phyloP scores from a whole-genome alignment of 2,329 filamentous ascomycete species.

The Fusarium sp. region DNA sequence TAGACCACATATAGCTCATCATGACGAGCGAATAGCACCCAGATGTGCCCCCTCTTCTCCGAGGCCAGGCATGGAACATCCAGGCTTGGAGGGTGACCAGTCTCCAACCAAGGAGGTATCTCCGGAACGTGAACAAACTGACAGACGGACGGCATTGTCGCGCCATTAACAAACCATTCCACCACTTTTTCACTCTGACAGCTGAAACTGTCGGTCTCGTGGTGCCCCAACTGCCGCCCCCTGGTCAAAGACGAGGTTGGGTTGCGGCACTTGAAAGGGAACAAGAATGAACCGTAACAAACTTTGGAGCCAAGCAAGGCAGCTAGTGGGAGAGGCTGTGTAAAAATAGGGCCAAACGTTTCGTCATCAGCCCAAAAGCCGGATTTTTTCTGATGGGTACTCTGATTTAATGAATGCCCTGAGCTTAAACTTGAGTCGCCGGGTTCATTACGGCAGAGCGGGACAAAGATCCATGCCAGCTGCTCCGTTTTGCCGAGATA shows the following conservation, averaged over 20 bases:
- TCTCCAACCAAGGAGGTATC: not conserved
- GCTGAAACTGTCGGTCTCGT: not conserved
- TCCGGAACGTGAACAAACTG: not conserved
- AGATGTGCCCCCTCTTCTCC: not conserved
- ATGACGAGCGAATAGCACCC: conserved; percentile 20
- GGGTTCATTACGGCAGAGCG: not conserved
- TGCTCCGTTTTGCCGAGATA: not conserved
- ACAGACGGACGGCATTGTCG: not conserved
- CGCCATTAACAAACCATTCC: not conserved
- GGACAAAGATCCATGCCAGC: not conserved
- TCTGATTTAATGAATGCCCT: not conserved
- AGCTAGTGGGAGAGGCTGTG: not conserved
- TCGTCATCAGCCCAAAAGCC: not conserved
- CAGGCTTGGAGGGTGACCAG: not conserved
- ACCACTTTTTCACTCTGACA: not conserved
- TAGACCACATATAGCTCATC: conserved; percentile 1
- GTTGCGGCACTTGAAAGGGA: not conserved
- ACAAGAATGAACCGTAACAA: not conserved
- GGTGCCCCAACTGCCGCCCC: not conserved
- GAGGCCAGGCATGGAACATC: conserved; percentile 12
- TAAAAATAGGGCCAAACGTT: not conserved
- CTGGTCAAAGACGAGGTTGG: not conserved
- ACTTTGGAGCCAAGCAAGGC: not conserved
- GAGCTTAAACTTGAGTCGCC: not conserved
- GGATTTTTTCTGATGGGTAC: not conserved